Percentiles rank a stretch among this genome's conserved stretches.
phyloP scores from a whole-genome alignment of 352 stramenopile species.

The Phytophthora sansomeana region DNA sequence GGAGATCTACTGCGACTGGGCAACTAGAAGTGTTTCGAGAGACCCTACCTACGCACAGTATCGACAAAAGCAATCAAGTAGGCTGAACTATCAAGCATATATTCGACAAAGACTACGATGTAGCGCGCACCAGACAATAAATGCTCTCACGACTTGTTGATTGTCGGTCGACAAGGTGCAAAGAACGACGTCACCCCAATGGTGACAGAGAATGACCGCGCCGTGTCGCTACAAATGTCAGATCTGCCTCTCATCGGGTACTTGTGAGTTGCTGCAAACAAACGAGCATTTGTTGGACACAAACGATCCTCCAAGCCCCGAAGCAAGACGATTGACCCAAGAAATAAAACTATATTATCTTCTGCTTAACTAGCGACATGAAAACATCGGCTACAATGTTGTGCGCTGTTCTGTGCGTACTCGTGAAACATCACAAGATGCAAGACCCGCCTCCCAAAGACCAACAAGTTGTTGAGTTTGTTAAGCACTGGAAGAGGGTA shows the following conservation, averaged over 20 bases:
- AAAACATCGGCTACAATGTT: background rate
- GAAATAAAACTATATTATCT: constrained; percentile 16
- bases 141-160: background rate
- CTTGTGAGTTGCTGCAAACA: background rate
- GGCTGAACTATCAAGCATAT: constrained; percentile 2
- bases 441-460: background rate
- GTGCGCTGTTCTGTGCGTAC: background rate
- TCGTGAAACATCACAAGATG: background rate
- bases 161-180: background rate
- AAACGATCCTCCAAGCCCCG: constrained; percentile 3
- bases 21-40: background rate
- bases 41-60: background rate
- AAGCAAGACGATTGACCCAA: background rate
- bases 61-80: background rate
- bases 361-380: background rate
- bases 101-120: constrained; percentile 1
- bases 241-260: constrained; percentile 3
- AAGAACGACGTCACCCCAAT: background rate
- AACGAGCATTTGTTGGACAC: background rate
- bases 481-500: constrained; percentile 16
- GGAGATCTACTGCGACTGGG: background rate
- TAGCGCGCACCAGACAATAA: background rate
- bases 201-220: background rate
- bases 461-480: background rate
- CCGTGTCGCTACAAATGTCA: constrained; percentile 10